Evolutionary conservation across 2,329 filamentous ascomycete genomes (phyloP).

Genomic region (Arthroderma uncinatum): DNA sequence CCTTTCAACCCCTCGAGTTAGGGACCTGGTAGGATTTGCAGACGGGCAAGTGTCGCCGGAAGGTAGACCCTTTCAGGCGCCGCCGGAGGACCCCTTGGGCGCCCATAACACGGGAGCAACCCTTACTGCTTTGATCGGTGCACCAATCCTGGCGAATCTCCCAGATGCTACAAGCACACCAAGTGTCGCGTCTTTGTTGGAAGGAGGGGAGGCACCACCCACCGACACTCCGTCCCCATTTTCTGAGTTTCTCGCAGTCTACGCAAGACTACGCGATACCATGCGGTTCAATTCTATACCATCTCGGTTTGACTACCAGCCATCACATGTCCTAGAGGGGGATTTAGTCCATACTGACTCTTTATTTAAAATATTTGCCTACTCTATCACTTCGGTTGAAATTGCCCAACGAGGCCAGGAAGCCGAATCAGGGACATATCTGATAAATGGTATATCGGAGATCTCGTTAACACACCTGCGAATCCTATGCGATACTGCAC

Average conservation of each 20-base stretch:
- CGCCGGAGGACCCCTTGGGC: background rate
- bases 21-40: background rate
- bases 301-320: slow-evolving; percentile 36
- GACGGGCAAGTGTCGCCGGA: background rate
- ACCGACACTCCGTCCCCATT: slow-evolving; percentile 24
- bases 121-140: background rate
- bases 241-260: slow-evolving; percentile 44
- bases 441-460: slow-evolving; percentile 75
- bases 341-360: slow-evolving; percentile 40
- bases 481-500: slow-evolving; percentile 75
- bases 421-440: slow-evolving; percentile 57
- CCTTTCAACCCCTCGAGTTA: background rate
- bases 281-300: slow-evolving; percentile 41
- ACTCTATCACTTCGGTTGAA: slow-evolving; percentile 77
- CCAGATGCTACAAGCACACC: background rate
- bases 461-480: slow-evolving; percentile 76
- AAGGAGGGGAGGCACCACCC: slow-evolving; percentile 12
- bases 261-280: slow-evolving; percentile 46
- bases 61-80: background rate
- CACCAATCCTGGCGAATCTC: background rate
- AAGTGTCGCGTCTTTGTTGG: background rate
- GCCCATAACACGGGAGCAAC: background rate
- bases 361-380: slow-evolving; percentile 50
- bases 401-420: slow-evolving; percentile 83
- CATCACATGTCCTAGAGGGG: slow-evolving; percentile 32